These are phyloP conservation scores for Cyberlindnera mycetangii DNA, from an alignment of 805 yeast genomes.

Conservation along the genomic window DNA sequence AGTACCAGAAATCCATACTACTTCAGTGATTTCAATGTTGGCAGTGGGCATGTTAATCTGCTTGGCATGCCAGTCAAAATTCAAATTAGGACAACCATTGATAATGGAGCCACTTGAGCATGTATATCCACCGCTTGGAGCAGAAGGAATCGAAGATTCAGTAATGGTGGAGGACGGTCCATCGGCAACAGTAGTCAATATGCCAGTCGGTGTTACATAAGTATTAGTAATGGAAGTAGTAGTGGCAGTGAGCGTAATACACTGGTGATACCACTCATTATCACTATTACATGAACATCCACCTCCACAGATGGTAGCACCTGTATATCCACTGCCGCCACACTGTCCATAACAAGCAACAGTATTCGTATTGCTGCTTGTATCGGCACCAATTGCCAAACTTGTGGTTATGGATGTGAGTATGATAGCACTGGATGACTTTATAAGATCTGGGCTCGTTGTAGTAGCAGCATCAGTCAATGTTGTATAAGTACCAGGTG, in stretches of 20 bases:
- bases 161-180: too few relatives aligned
- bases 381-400: too few relatives aligned
- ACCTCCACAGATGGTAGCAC: slow-evolving; percentile 14
- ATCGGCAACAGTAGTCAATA: neutral
- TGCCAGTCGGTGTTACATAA: neutral
- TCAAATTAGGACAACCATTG: slow-evolving; percentile 12
- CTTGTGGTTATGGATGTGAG: neutral
- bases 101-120: slow-evolving; percentile 9
- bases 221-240: neutral
- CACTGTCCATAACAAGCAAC: slow-evolving; percentile 13
- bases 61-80: slow-evolving; percentile 14
- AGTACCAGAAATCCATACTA: slow-evolving; percentile 14
- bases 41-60: slow-evolving; percentile 17
- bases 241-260: slow-evolving; percentile 6
- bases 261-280: slow-evolving; percentile 18
- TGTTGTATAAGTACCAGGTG: slow-evolving; percentile 11
- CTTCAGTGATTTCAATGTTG: slow-evolving; percentile 12
- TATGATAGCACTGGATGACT: too few relatives aligned
- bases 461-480: neutral
- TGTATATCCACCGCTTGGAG: neutral
- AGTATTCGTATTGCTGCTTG: neutral
- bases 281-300: slow-evolving; percentile 12
- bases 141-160: neutral
- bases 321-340: slow-evolving; percentile 18
- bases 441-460: neutral